phyloP scores from a whole-genome alignment of 768 basidiomycete genomes.

The Suillus americanus region DNA sequence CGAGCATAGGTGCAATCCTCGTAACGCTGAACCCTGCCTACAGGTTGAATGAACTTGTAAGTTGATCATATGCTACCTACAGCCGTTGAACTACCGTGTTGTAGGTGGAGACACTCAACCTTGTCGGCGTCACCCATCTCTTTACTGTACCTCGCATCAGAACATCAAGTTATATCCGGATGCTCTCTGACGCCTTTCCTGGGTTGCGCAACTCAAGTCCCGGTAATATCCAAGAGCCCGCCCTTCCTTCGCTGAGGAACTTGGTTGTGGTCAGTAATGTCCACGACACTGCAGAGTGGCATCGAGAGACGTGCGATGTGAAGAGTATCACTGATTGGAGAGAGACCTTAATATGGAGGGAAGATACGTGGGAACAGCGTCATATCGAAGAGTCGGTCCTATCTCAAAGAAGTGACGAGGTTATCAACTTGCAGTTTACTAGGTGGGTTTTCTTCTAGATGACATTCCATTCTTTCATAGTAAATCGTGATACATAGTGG shows the following conservation, averaged over 20 bases:
- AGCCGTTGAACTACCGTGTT: slow-evolving; percentile 4
- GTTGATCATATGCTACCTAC: slow-evolving; percentile 17
- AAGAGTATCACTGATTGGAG: slow-evolving; percentile 66
- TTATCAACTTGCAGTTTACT: slow-evolving; percentile 84
- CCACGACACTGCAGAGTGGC: slow-evolving; percentile 38
- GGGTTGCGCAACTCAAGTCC: slow-evolving; percentile 48
- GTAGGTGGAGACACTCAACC: slow-evolving; percentile 60
- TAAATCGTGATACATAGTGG: slow-evolving; percentile 45
- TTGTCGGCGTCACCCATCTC: slow-evolving; percentile 67
- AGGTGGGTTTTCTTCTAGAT: slow-evolving; percentile 44
- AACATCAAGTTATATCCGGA: slow-evolving; percentile 59
- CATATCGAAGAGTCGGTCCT: slow-evolving; percentile 42
- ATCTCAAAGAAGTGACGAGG: slow-evolving; percentile 57
- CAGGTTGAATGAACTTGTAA: slow-evolving; percentile 65
- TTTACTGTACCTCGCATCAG: slow-evolving; percentile 73
- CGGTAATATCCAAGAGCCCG: slow-evolving; percentile 56
- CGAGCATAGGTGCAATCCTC: slow-evolving; percentile 79
- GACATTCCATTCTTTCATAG: not conserved
- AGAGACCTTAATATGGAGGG: slow-evolving; percentile 69
- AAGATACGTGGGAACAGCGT: slow-evolving; percentile 43
- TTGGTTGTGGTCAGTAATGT: slow-evolving; percentile 69
- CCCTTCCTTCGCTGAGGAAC: slow-evolving; percentile 60
- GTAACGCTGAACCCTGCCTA: slow-evolving; percentile 86
- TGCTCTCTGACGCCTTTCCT: slow-evolving; percentile 58
- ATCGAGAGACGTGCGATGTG: slow-evolving; percentile 39